Base-by-base conservation (phyloP, 139 green algal genomes). In the Parachlorella kessleri region DNA sequence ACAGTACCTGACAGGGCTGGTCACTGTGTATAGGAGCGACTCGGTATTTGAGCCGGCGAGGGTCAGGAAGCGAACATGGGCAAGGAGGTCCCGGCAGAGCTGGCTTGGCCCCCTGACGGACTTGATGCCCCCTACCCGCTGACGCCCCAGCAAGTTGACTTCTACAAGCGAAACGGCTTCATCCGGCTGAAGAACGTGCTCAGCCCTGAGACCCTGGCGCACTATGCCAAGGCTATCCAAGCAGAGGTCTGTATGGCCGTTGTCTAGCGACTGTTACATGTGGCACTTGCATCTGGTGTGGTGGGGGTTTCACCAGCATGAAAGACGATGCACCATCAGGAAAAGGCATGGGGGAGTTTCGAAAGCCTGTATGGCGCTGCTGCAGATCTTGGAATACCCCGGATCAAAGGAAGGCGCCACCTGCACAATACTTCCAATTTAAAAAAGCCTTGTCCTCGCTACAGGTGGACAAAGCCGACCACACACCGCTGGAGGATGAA, bases 401-500 rank as follows among this genome's bases (percentile, higher is more conserved):
- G 48, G 48, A 18, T 14, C 48, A 59, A 59, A n/a, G 9, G 42
- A 8, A 75, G 69, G 9, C 66, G 18, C 69, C 26, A 18, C 69
- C 41, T 64, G 33, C 69, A 33, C 36, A 8, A 4, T 40, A 28
- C 32, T 9, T 4, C 8, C 64, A 39, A 38, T 10, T 35, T 14
- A 4, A 32, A 21, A 38, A 21, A 21, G 10, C 10, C 0, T 70
- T 38, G 4, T 4, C 8, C 64, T 18, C 26, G 7, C 3, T 6
- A 21, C 38, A 76, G 63, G 76, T 81, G n/a, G 40, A 70, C 26
- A 55, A 72, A 55, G 70, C 69, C 8, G 70, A 77, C 55, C 72
- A 77, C 18, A 77, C 55, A 3, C 77, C 77, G n/a, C 77, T 73
- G 33, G 69, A 83, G 32, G n/a, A 74, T 26, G 77, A 83, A 38